A percentile compares a stretch with the other conserved stretches of the same genome.
These are phyloP conservation scores for Chaetomiaceae sp. DNA, from an alignment of 2,329 filamentous ascomycete genomes.

Conservation along the genomic window DNA sequence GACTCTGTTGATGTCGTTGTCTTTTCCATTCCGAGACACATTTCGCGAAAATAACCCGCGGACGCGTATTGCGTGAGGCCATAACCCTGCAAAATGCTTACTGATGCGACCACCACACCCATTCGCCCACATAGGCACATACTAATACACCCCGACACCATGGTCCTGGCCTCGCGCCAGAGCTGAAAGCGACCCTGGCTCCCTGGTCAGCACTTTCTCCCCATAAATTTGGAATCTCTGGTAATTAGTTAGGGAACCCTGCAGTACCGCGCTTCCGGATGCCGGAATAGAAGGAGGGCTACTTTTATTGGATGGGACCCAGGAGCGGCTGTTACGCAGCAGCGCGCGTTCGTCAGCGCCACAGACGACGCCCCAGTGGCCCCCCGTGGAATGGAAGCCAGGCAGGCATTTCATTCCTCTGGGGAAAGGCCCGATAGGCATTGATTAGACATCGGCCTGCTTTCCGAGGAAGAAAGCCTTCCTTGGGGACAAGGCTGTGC, in stretches of 20 bases:
- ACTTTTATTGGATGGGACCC: too few relatives aligned
- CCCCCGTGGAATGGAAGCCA: too few relatives aligned
- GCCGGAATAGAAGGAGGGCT: too few relatives aligned
- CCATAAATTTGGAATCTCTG: background rate
- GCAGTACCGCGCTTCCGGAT: background rate
- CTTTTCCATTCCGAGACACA: background rate
- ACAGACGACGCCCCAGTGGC: too few relatives aligned
- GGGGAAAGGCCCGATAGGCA: too few relatives aligned
- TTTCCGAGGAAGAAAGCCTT: background rate
- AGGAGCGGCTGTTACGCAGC: too few relatives aligned
- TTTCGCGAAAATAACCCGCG: background rate
- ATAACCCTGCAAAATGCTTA: constrained; percentile 3
- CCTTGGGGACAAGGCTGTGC: background rate
- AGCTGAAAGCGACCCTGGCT: background rate
- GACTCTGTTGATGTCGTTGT: background rate
- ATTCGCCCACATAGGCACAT: too few relatives aligned
- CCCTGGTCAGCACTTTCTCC: background rate
- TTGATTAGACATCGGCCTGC: too few relatives aligned
- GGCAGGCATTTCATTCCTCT: too few relatives aligned
- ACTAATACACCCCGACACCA: background rate
- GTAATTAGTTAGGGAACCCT: background rate
- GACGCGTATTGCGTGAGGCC: background rate
- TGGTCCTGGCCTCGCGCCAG: background rate
- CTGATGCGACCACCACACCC: background rate
- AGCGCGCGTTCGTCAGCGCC: too few relatives aligned